Conservation (phyloP, 768 basidiomycete genomes). For the Tricholoma saponaceum region DNA sequence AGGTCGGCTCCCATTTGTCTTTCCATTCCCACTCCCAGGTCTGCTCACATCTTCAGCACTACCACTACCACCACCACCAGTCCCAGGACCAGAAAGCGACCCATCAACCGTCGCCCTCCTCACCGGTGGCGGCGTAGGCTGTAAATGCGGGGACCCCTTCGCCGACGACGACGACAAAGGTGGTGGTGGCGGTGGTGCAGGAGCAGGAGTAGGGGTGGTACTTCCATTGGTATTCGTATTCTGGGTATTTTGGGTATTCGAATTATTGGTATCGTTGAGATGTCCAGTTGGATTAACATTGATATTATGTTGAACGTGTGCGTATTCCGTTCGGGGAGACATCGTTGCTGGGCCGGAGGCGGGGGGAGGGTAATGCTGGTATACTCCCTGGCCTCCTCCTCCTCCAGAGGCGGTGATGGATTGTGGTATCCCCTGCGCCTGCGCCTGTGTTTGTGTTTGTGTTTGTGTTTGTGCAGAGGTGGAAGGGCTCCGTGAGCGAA, state of each 20-base stretch:
- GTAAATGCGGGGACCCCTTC: background rate
- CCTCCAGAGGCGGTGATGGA: no score
- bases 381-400: no score
- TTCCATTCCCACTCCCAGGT: background rate
- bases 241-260: background rate
- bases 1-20: background rate
- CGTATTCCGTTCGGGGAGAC: background rate
- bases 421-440: no score
- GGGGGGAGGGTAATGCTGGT: background rate
- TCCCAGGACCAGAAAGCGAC: background rate
- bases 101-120: background rate
- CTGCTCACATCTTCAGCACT: background rate
- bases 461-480: background rate
- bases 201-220: constrained; percentile 1
- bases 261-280: background rate
- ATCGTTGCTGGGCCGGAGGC: background rate
- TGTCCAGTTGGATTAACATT: no score
- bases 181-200: background rate
- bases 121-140: background rate
- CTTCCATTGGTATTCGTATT: background rate
- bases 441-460: background rate
- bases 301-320: background rate
- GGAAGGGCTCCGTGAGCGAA: constrained; percentile 51
- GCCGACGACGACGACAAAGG: background rate
- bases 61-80: no score